Evolutionary conservation across 2,329 filamentous ascomycete species (phyloP), one percentile per base, ranked within the genome.

Genomic region (Penicillium olsonii): DNA sequence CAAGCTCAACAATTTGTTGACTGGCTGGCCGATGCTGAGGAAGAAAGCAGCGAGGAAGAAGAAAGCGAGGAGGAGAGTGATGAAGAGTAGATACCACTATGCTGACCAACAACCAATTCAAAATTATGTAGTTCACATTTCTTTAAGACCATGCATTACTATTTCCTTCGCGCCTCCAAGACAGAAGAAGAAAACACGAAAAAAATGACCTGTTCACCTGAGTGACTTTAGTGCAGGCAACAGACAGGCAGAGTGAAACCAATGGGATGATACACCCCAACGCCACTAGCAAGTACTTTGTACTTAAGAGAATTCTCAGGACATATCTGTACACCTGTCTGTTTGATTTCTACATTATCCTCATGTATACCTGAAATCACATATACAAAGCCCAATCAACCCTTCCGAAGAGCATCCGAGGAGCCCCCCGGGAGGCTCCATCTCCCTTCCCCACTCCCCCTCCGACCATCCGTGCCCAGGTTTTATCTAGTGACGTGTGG

Each of bases 1-100:
- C 88, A 88, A 74, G 90, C 88, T 50, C 79, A 84, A 62, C 84
- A 85, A 44, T 83, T 97, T 68, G 85, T 97, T 37, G 89, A 95
- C 63, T 90, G 92, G 84, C 70, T 92, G 60, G 87, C 87, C 64
- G 86, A 91, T 65, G 88, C 88, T 1, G 84, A 87, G 41, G 84
- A 86, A 58, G 77, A 81, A 29, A 84, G 85, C 55, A 84, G 84
- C 53, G 84, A 85, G n/a, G 86, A 87, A 84, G 6, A 48, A 37
- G 52, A 52, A 11, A 42, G 43, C 14, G 83, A 85, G 1, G 82
- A 84, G 10, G 62, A 66, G 31, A 54, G 53, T 31, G 75, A 77
- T 6, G 75, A 78, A 11, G 64, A 67, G 31, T 57, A 60, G 50
- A 52, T 39, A 48, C 42, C 47, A 49, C 29, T 35, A 14, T 39